Conservation (phyloP, 1,284 basidiomycete species). For the Malassezia dermatis region DNA sequence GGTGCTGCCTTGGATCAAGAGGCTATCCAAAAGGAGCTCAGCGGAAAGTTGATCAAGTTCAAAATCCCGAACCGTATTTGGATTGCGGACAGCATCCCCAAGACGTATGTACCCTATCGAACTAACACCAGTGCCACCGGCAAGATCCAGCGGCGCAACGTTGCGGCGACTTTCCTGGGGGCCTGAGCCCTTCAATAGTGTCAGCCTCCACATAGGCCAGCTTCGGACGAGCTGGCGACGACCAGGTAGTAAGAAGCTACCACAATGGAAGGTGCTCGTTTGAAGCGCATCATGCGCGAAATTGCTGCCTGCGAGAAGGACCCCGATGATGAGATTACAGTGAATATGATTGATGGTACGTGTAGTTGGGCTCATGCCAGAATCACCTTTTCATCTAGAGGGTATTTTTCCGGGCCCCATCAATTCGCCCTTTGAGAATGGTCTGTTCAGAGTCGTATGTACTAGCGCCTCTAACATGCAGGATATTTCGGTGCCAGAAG, state of each 20-base stretch:
- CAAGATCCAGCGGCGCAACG: conserved; percentile 43
- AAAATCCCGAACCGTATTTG: conserved; percentile 49
- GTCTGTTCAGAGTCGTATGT: conserved; percentile 77
- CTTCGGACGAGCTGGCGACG: conserved; percentile 4
- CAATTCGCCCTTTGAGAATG: conserved; percentile 87
- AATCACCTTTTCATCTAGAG: conserved; percentile 27
- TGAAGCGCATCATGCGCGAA: conserved; percentile 77
- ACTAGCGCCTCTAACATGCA: conserved; percentile 42
- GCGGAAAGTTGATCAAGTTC: conserved; percentile 46
- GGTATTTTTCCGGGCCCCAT: conserved; percentile 39
- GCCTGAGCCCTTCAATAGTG: neutral
- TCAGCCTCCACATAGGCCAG: conserved; percentile 6
- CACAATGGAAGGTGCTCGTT: conserved; percentile 61
- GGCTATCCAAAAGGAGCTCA: conserved; percentile 29
- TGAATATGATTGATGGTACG: conserved; percentile 65
- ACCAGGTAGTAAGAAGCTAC: neutral
- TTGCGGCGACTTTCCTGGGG: conserved; percentile 31
- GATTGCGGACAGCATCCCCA: conserved; percentile 48
- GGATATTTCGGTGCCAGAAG: conserved; percentile 88
- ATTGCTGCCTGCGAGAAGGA: conserved; percentile 80
- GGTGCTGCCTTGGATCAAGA: conserved; percentile 24
- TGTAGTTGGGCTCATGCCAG: neutral
- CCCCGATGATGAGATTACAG: conserved; percentile 69
- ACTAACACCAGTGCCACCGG: conserved; percentile 29
- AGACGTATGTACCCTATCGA: conserved; percentile 24